Conservation (phyloP, 306 rosid genomes). For the Canavalia gladiata region DNA sequence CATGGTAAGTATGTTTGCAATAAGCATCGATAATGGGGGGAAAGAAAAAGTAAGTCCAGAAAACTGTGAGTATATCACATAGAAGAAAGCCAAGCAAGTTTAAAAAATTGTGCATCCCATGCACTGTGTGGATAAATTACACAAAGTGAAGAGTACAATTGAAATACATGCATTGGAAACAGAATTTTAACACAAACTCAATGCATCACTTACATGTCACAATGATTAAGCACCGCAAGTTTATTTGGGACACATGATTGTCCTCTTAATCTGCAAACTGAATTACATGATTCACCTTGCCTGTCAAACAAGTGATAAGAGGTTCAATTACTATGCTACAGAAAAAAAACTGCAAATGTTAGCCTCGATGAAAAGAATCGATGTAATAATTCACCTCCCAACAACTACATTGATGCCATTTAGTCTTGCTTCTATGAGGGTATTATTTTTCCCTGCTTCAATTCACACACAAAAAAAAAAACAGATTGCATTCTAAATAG, state of each 20-base stretch:
- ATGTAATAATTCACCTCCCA: conserved; percentile 73
- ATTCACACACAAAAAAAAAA: conserved; percentile 19
- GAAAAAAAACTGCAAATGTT: conserved; percentile 42
- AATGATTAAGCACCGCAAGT: conserved; percentile 82
- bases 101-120: conserved; percentile 18
- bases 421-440: conserved; percentile 73
- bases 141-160: conserved; percentile 20
- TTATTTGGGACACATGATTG: conserved; percentile 90
- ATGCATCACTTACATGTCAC: conserved; percentile 78
- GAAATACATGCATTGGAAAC: conserved; percentile 37
- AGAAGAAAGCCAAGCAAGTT: conserved; percentile 17
- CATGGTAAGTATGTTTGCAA: conserved; percentile 16
- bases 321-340: conserved; percentile 50
- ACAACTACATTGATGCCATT: conserved; percentile 81
- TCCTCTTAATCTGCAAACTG: conserved; percentile 88
- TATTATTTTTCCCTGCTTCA: conserved; percentile 62
- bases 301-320: conserved; percentile 61
- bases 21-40: conserved; percentile 23
- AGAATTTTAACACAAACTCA: conserved; percentile 29
- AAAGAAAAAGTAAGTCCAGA: conserved; percentile 1
- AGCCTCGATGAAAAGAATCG: conserved; percentile 12
- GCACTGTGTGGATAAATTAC: conserved; percentile 31
- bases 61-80: background rate
- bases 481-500: conserved; percentile 22
- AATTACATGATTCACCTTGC: conserved; percentile 88